Evolutionary conservation across 495 filamentous ascomycete species (phyloP).

Genomic region (Penicillium cataractarum): DNA sequence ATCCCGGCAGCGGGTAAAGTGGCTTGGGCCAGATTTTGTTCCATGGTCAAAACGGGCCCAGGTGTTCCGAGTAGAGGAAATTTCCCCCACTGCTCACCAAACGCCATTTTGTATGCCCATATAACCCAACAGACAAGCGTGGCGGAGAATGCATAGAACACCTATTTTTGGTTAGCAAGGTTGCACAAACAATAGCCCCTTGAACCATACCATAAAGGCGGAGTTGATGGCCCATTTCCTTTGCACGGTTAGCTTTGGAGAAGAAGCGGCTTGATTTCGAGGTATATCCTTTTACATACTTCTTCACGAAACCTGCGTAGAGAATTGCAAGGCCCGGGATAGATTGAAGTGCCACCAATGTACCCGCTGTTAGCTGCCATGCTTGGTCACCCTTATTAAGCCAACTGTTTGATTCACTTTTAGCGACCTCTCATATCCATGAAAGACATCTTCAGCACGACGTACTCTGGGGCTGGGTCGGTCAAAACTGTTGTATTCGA

Average conservation of each 20-base stretch:
- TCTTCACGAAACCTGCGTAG: constrained; percentile 59
- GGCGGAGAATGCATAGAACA: constrained; percentile 57
- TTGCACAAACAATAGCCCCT: background rate
- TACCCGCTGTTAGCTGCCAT: constrained; percentile 61
- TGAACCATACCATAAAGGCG: constrained; percentile 1
- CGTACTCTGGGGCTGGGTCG: constrained; percentile 5
- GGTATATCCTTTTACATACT: constrained; percentile 20
- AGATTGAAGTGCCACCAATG: constrained; percentile 55
- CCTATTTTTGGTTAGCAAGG: constrained; percentile 7
- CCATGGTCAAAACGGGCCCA: constrained; percentile 51
- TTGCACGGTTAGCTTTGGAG: background rate
- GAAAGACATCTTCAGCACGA: background rate
- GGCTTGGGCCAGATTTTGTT: constrained; percentile 49
- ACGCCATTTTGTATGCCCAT: constrained; percentile 57
- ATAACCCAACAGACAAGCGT: constrained; percentile 61
- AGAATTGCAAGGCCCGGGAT: constrained; percentile 59
- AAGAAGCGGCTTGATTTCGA: background rate
- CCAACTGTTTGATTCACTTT: constrained; percentile 33
- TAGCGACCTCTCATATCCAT: background rate
- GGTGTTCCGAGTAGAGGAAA: constrained; percentile 56
- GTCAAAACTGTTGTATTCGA: background rate
- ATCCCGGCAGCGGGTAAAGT: constrained; percentile 46
- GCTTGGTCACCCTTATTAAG: constrained; percentile 58
- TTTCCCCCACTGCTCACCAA: constrained; percentile 47
- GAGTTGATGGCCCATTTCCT: constrained; percentile 11